These are phyloP conservation scores for Xylariales sp. DNA, from an alignment of 2,329 filamentous ascomycete genomes.

Conservation along the genomic window DNA sequence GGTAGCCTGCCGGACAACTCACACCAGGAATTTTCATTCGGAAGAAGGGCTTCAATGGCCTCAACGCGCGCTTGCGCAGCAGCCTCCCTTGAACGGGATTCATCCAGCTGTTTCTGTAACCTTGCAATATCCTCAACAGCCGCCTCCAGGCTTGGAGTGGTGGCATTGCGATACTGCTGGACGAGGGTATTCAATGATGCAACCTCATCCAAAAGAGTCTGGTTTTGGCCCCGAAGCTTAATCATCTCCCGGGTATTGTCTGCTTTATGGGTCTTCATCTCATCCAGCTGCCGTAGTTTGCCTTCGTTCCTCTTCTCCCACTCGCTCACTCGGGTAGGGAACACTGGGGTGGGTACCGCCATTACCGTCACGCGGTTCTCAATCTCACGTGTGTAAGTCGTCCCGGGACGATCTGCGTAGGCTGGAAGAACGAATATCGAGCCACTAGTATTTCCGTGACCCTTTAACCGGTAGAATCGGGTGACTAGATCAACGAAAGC, in stretches of 20 bases:
- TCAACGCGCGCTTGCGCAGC: background rate
- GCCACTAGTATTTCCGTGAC: constrained; percentile 33
- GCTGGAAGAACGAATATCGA: constrained; percentile 52
- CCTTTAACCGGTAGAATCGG: constrained; percentile 48
- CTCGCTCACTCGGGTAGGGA: constrained; percentile 11
- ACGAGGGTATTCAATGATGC: background rate
- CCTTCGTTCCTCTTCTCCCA: constrained; percentile 18
- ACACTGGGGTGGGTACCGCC: constrained; percentile 17
- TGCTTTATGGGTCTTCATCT: background rate
- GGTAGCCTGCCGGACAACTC: background rate
- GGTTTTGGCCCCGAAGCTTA: constrained; percentile 6
- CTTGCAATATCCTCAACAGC: background rate
- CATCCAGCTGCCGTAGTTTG: background rate
- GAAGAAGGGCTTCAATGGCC: background rate
- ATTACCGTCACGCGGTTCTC: constrained; percentile 38
- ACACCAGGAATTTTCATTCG: background rate
- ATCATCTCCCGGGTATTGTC: background rate
- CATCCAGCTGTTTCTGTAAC: background rate
- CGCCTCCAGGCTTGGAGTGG: no score
- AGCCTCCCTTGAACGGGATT: background rate
- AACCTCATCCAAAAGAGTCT: constrained; percentile 9
- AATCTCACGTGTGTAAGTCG: constrained; percentile 37
- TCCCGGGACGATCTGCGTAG: constrained; percentile 39
- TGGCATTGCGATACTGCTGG: background rate
- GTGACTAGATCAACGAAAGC: constrained; percentile 44